Evolutionary conservation across 2,329 filamentous ascomycete genomes (phyloP), one percentile per base, ranked within the genome.

Genomic region (Pseudogymnoascus sp.): DNA sequence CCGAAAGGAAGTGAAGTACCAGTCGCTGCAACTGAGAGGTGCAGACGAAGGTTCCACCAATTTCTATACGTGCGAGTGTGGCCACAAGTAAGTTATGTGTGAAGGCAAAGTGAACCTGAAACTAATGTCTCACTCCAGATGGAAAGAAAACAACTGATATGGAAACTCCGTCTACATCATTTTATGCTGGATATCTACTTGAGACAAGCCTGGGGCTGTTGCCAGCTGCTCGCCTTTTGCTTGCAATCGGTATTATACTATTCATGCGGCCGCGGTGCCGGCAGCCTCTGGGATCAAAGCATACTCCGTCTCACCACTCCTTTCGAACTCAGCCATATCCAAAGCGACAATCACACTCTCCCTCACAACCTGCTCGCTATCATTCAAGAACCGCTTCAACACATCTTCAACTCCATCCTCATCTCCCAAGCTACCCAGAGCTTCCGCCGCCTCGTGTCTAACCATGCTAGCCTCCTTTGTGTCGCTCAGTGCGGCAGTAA

Each of bases 271-370:
- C 13, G 23, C 33, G 23, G 21, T 60, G 15, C 66, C 59, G 69
- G 68, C 74, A 60, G 76, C 76, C 70, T 89, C 84, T 2, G 93
- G 93, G 69, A 97, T 88, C 72, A 96, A 83, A 57, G 95, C 95
- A 80, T 99, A 99, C 74, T 99, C 93, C 33, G 86, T 79, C 76
- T 96, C 86, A 44, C 90, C 90, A 69, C 87, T 90, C 80, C 90
- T 91, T 81, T 99, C 95, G 72, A 91, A 97, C 73, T 97, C 93
- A 10, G 93, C 95, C 91, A 99, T 99, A 76, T 99, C 95, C 68
- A 99, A 81, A 50, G 95, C 95, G 63, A 99, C 95, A 70, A 97
- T 86, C 40, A 96, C 87, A 76, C 93, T 97, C 74, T 99, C 95
- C 65, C 92, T 86, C 44, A 99, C 95, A 5, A 99, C 93, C 75